These are phyloP conservation scores for Crithidia fasciculata DNA, from an alignment of 208 protist genomes.

Conservation along the genomic window DNA sequence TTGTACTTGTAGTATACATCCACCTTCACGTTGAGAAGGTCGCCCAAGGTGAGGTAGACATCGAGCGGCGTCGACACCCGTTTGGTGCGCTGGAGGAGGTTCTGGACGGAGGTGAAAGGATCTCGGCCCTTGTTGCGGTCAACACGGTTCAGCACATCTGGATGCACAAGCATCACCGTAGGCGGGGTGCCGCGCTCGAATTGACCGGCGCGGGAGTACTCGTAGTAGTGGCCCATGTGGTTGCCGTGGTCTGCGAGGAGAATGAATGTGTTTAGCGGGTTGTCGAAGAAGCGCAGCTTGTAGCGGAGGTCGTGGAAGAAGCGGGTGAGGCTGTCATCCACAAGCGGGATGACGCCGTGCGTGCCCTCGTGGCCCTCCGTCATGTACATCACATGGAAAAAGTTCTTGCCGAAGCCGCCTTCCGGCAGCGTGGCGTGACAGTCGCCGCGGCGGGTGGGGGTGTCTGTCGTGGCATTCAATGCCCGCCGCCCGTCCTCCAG, in stretches of 20 bases:
- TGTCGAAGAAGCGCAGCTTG: conserved; percentile 63
- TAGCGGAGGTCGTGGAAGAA: conserved; percentile 54
- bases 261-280: conserved; percentile 66
- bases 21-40: conserved; percentile 51
- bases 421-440: neutral
- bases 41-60: conserved; percentile 56
- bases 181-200: conserved; percentile 63
- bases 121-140: conserved; percentile 40
- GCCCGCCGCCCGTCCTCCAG: conserved; percentile 16
- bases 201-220: conserved; percentile 51
- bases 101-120: conserved; percentile 18
- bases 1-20: conserved; percentile 10
- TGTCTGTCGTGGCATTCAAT: neutral
- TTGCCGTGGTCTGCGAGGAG: conserved; percentile 67
- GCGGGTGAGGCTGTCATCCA: conserved; percentile 52
- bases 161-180: conserved; percentile 42
- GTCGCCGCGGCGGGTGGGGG: neutral
- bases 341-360: conserved; percentile 47
- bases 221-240: conserved; percentile 76
- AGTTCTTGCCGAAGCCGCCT: conserved; percentile 27
- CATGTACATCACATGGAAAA: conserved; percentile 66
- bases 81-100: conserved; percentile 39
- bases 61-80: conserved; percentile 55
- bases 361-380: conserved; percentile 73
- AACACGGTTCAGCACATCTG: conserved; percentile 44